Evolutionary conservation across 73 alveolate genomes (phyloP).

Genomic region (Tetrahymena elliotti): DNA sequence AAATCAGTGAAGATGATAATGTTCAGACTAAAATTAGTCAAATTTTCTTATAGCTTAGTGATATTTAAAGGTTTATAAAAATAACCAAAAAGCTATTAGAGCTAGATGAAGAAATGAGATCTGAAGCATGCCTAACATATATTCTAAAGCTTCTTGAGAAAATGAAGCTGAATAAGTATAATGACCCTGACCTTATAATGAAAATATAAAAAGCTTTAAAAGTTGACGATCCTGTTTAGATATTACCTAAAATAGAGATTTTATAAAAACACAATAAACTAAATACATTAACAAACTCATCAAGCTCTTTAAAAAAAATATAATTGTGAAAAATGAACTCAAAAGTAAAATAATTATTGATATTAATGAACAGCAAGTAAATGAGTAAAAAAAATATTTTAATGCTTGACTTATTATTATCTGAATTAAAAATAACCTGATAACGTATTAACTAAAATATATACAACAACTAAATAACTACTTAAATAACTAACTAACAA

Average conservation of each 20-base stretch:
- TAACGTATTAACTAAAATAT: background rate
- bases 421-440: no score
- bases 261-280: background rate
- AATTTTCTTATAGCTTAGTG: constrained; percentile 4
- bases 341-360: background rate
- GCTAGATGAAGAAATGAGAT: constrained; percentile 36
- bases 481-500: no score
- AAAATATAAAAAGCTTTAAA: constrained; percentile 11
- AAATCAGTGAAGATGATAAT: constrained; percentile 14
- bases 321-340: background rate
- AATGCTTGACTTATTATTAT: no score
- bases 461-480: background rate
- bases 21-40: constrained; percentile 17
- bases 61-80: constrained; percentile 21
- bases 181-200: constrained; percentile 26
- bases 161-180: constrained; percentile 2
- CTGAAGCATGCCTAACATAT: constrained; percentile 27
- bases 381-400: no score
- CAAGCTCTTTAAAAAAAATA: background rate
- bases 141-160: constrained; percentile 18
- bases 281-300: background rate
- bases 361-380: background rate
- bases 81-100: constrained; percentile 18
- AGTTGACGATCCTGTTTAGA: constrained; percentile 19
- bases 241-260: background rate